Evolutionary conservation across 2,329 filamentous ascomycete species (phyloP).

Genomic region (Talaromyces islandicus): DNA sequence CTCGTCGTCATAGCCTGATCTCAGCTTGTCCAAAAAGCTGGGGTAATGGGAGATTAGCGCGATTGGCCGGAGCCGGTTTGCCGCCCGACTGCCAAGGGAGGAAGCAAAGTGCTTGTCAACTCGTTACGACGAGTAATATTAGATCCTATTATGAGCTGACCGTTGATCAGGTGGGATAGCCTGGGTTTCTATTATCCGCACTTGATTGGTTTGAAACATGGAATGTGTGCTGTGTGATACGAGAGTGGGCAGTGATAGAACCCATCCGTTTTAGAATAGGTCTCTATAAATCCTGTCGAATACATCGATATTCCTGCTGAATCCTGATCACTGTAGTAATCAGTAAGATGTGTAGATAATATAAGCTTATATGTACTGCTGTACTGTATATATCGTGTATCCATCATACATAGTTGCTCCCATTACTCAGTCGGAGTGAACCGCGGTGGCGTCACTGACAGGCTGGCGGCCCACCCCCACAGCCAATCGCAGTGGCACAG

Average conservation of each 20-base stretch:
- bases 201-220: neutral
- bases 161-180: neutral
- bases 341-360: too few species aligned
- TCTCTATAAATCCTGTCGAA: too few species aligned
- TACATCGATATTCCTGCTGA: too few species aligned
- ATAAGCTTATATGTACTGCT: too few species aligned
- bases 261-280: too few species aligned
- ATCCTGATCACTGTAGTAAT: too few species aligned
- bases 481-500: neutral
- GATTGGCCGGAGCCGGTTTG: neutral
- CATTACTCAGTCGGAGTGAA: neutral
- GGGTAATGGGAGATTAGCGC: neutral
- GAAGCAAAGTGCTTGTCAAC: neutral
- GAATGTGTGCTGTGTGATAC: neutral
- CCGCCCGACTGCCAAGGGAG: neutral
- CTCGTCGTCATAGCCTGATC: neutral
- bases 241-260: neutral
- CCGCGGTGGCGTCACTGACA: neutral
- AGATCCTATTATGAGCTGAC: neutral
- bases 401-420: too few species aligned
- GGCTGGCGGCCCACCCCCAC: neutral
- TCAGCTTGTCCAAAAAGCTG: neutral
- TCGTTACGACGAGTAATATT: neutral
- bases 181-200: too few species aligned
- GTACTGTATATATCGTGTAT: too few species aligned